Base-by-base conservation (phyloP, 1,284 basidiomycete species). In the Leccinum subspadiceum region DNA sequence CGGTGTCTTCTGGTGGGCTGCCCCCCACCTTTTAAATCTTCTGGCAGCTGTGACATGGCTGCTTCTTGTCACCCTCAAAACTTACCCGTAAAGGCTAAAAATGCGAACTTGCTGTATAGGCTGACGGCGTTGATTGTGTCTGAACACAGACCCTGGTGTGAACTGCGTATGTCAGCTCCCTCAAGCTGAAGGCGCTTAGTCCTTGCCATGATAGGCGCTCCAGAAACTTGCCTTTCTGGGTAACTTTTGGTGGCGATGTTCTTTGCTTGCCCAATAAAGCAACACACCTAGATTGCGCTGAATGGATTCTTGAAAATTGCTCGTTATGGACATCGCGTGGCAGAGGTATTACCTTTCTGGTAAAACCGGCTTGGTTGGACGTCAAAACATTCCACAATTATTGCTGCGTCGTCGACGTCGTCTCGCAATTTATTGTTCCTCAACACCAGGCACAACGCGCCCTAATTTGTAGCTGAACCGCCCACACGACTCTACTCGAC, bases 91-190 rank as follows among this genome's bases (percentile, higher is more conserved):
- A 46, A 64, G 62, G 72, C 57, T 63, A 74, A 57, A 59, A 61
- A 33, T 41, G 0, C 0, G 4, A 5, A 24, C 22, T 61, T 69
- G 70, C 69, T 70, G 68, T 64, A 37, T 35, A 41, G 2, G 51
- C 20, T 2, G 60, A 62, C 61, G 39, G 54, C 52, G 51, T 17
- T 31, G 73, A 75, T 73, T 71, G 73, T 59, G 35, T 65, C 48
- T 54, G 57, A 60, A 64, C 49, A 62, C 33, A 63, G 49, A 62
- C 62, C 59, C 58, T 63, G 15, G 70, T 72, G 73, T 3, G 71
- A 73, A 73, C 26, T 57, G 61, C 22, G 24, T 73, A 60, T 60
- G 70, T 74, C 71, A 74, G 70, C 70, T 54, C 61, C 49, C 61
- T 62, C 63, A 56, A 17, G 64, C 62, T 56, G 59, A 53, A 13